Conservation (phyloP, 306 rosid species). For the Vigna mungo region DNA sequence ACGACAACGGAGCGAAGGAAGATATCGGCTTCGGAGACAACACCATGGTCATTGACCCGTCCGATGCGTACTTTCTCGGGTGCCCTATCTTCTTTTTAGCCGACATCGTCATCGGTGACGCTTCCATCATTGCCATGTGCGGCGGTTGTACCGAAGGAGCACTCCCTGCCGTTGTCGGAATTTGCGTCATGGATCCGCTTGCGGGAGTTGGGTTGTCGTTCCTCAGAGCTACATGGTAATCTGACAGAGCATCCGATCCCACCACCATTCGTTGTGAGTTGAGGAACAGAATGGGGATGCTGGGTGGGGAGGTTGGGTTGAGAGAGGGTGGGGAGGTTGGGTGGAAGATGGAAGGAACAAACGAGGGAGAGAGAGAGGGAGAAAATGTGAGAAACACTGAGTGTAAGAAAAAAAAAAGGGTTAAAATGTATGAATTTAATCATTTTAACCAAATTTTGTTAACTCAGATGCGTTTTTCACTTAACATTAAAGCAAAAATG, state of each 20-base stretch:
- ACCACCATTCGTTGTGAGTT: slow-evolving; percentile 53
- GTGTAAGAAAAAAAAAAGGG: too few species aligned
- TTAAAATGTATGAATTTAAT: too few species aligned
- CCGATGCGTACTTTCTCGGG: slow-evolving; percentile 95
- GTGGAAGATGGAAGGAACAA: too few species aligned
- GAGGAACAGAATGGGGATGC: too few species aligned
- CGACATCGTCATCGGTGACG: slow-evolving; percentile 41
- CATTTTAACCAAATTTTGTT: too few species aligned
- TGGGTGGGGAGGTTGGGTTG: too few species aligned
- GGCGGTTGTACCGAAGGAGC: slow-evolving; percentile 31
- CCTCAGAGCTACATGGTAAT: slow-evolving; percentile 90
- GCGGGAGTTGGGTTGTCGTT: slow-evolving; percentile 60
- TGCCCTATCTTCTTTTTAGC: slow-evolving; percentile 93
- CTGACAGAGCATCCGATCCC: slow-evolving; percentile 97
- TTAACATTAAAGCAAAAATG: too few species aligned
- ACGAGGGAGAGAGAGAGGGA: too few species aligned
- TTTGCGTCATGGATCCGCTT: slow-evolving; percentile 59
- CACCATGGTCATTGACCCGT: slow-evolving; percentile 77
- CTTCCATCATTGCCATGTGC: slow-evolving; percentile 32
- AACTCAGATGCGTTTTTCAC: too few species aligned
- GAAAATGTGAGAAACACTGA: too few species aligned
- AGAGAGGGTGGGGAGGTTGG: too few species aligned
- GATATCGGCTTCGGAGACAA: slow-evolving; percentile 94
- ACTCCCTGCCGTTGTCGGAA: slow-evolving; percentile 37
- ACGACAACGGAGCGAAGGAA: slow-evolving; percentile 79